These are phyloP conservation scores for Leccinum aurantiacum DNA, from an alignment of 768 basidiomycete genomes.

Conservation along the genomic window DNA sequence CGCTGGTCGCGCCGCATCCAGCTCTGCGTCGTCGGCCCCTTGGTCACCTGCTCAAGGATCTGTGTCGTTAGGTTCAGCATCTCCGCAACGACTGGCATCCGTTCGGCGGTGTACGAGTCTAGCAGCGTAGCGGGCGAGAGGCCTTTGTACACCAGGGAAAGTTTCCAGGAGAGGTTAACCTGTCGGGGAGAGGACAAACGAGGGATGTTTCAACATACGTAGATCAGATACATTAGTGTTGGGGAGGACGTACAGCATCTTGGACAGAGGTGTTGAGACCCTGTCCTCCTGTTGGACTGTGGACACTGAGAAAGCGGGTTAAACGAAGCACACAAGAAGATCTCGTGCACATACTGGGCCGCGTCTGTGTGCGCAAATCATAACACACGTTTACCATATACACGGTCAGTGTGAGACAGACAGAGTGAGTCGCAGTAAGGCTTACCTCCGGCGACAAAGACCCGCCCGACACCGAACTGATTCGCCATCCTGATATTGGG, in stretches of 20 bases:
- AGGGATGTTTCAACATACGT: neutral
- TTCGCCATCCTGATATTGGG: constrained; percentile 51
- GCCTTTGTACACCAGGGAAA: constrained; percentile 41
- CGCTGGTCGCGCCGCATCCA: neutral
- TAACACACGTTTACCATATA: neutral
- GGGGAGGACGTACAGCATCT: constrained; percentile 35
- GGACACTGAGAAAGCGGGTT: constrained; percentile 15
- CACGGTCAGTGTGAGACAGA: neutral
- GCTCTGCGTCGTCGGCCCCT: neutral
- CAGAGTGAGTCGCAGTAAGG: neutral
- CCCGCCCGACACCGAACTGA: constrained; percentile 41
- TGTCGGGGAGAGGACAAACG: constrained; percentile 49
- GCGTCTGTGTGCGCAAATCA: constrained; percentile 37
- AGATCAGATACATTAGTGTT: neutral
- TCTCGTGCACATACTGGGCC: constrained; percentile 35
- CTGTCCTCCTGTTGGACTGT: constrained; percentile 28
- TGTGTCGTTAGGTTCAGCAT: constrained; percentile 43
- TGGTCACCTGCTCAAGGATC: constrained; percentile 11
- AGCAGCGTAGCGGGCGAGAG: constrained; percentile 35
- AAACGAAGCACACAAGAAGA: neutral
- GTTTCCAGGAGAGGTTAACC: constrained; percentile 45
- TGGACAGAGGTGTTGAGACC: constrained; percentile 41
- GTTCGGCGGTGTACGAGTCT: constrained; percentile 43
- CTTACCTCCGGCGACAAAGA: constrained; percentile 48
- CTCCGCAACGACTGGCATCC: constrained; percentile 45